These are phyloP conservation scores for Pseudogymnoascus verrucosus DNA, from an alignment of 2,329 filamentous ascomycete species.

Conservation along the genomic window DNA sequence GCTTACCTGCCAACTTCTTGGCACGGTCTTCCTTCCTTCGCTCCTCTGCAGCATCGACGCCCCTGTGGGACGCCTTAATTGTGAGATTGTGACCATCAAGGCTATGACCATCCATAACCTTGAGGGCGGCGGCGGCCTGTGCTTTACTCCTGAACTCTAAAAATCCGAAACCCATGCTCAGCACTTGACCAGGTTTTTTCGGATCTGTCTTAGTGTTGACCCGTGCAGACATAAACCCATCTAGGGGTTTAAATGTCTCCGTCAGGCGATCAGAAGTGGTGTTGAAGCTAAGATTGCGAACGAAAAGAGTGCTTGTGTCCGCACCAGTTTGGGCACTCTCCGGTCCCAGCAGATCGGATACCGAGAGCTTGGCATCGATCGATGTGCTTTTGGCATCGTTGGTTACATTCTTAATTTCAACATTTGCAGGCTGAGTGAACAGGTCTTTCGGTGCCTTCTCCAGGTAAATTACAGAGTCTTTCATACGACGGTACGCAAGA, in stretches of 20 bases:
- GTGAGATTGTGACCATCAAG: conserved; percentile 82
- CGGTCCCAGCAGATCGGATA: conserved; percentile 58
- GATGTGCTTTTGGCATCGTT: conserved; percentile 14
- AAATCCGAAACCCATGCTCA: conserved; percentile 98
- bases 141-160: conserved; percentile 74
- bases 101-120: conserved; percentile 78
- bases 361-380: conserved; percentile 49
- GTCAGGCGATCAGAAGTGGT: conserved; percentile 72
- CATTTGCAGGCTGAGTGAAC: conserved; percentile 38
- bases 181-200: conserved; percentile 77
- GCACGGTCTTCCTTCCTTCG: conserved; percentile 72
- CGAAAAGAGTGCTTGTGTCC: conserved; percentile 76
- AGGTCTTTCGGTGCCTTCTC: conserved; percentile 87
- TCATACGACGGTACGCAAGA: conserved; percentile 82
- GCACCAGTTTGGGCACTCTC: conserved; percentile 43
- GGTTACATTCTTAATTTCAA: conserved; percentile 9
- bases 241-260: conserved; percentile 70
- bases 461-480: conserved; percentile 83
- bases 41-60: conserved; percentile 79
- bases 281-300: conserved; percentile 88
- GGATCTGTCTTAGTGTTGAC: conserved; percentile 91
- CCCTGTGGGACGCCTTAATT: conserved; percentile 81
- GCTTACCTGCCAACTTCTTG: conserved; percentile 67
- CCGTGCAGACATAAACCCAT: conserved; percentile 79
- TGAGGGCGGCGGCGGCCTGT: conserved; percentile 70